Conservation (phyloP, 805 yeast species). For the Cyberlindnera sargentensis region DNA sequence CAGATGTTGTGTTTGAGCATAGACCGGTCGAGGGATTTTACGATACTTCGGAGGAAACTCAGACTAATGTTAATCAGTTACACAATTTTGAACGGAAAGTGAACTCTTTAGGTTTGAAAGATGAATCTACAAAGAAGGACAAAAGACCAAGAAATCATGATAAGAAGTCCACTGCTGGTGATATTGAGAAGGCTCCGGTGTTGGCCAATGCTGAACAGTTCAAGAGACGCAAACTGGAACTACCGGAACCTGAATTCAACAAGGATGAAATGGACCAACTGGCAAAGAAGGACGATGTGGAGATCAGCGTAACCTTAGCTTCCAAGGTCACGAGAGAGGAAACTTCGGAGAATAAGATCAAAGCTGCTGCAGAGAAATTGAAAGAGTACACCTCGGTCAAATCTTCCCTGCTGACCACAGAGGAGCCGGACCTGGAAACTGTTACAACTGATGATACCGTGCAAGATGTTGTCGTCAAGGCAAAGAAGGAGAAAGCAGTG, state of each 20-base stretch:
- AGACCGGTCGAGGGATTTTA: conserved; percentile 61
- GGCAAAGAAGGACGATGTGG: conserved; percentile 11
- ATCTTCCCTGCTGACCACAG: conserved; percentile 29
- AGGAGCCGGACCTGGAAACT: conserved; percentile 7
- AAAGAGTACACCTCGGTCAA: conserved; percentile 27
- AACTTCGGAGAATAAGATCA: conserved; percentile 13
- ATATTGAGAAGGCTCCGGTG: conserved; percentile 11
- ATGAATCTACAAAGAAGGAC: conserved; percentile 27
- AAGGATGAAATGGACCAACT: conserved; percentile 10
- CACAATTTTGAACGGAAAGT: conserved; percentile 38
- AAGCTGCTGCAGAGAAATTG: conserved; percentile 33
- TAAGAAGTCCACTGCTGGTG: conserved; percentile 22
- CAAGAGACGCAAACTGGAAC: conserved; percentile 19
- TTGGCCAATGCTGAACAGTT: conserved; percentile 3
- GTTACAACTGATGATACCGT: conserved; percentile 2
- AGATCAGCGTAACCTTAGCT: conserved; percentile 5
- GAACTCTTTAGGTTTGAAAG: conserved; percentile 36
- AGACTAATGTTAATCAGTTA: conserved; percentile 31
- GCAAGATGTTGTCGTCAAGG: not conserved
- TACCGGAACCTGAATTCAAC: conserved; percentile 30
- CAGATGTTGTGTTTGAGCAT: conserved; percentile 75
- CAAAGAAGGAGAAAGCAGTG: conserved; percentile 1
- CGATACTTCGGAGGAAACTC: conserved; percentile 56
- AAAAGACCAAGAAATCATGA: conserved; percentile 24
- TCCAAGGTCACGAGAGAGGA: conserved; percentile 5